Evolutionary conservation across 1,284 basidiomycete genomes (phyloP), one percentile per base, ranked within the genome.

Genomic region (Pyrrhoderma lamaoense): DNA sequence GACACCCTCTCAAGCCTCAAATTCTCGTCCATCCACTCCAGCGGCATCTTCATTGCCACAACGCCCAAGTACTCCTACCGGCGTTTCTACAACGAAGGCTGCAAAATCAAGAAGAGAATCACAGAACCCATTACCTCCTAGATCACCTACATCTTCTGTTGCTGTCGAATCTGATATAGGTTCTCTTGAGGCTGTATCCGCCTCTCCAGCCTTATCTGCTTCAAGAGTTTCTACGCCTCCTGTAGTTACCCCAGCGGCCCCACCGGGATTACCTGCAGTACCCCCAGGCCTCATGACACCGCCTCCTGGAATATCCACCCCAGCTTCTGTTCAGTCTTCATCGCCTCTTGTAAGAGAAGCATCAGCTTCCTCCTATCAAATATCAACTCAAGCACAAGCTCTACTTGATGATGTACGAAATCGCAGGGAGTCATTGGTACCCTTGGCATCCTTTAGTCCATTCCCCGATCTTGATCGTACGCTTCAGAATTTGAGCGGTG

Each of bases 401-500:
- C 71, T 94, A 42, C 72, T 93, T 45, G 89, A 93, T 56, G 91
- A 93, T 60, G 78, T 93, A 51, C 82, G 80, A 61, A 80, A 80
- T 42, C 75, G 91, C 38, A 75, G 89, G 42, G 86, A 90, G 59
- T 74, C 77, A 7, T 65, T 69, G 8, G 61, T 73, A 2, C 54
- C 67, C 9, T 64, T 73, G 18, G 65, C 70, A 23, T 73, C 70
- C 44, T 68, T 78, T 54, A 89, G 77, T 63, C 85, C 89, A n/a
- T 93, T 91, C 73, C 89, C 89, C n/a, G 89, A 92, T 60, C 83
- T 92, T 56, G 89, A 92, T 64, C 77, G 85, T 18, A 89, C 85
- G 25, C 68, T 90, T 49, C 79, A 85, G 59, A 80, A 77, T 45
- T 70, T 89, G 39, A 77, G 74, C 56, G 78, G 76, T 14, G 76